Base-by-base conservation (phyloP, 1,284 basidiomycete genomes). In the Ceratobasidium theobromae region DNA sequence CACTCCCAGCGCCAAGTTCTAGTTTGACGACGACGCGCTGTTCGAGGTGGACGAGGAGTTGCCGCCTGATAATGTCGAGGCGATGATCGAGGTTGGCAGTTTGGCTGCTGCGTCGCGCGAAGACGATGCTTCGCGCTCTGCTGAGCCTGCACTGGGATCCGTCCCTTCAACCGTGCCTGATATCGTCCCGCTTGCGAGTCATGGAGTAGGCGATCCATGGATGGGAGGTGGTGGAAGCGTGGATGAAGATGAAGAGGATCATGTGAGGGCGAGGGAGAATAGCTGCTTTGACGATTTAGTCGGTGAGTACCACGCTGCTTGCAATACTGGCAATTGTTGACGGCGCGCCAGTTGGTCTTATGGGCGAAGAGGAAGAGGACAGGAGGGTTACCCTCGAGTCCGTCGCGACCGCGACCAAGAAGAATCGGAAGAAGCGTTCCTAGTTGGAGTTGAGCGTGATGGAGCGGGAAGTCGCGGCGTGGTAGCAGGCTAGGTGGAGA, bases 341-440 rank as follows among this genome's bases (percentile, higher is more conserved):
- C 32, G 45, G n/a, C 25, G 28, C 28, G 41, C n/a, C 27, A 52
- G 60, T 77, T 27, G 76, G 76, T 0, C 54, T 76, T 60, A 69
- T 77, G 73, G 76, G 77, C 68, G 76, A 77, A 67, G 75, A 77
- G 64, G 73, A 76, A 53, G 75, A 76, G 51, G 75, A 77, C 66
- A 67, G 76, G 41, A 67, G 71, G 54, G 14, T 41, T 27, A 32
- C 49, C n/a, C 21, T 64, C 16, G 60, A 53, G 38, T 48, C 49
- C n/a, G 46, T 51, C 33, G 48, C 48, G 6, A 38, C 52, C 2
- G 12, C 23, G 25, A 52, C 28, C 48, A 40, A 38, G 35, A 60
- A 40, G 33, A 21, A 51, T 18, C 16, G 60, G 35, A 64, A 52
- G 60, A 64, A 64, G 60, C 35, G 60, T 14, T 53, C n/a, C n/a